Evolutionary conservation across 2,329 filamentous ascomycete genomes (phyloP).

Genomic region (Trichoderma cornu-damae): DNA sequence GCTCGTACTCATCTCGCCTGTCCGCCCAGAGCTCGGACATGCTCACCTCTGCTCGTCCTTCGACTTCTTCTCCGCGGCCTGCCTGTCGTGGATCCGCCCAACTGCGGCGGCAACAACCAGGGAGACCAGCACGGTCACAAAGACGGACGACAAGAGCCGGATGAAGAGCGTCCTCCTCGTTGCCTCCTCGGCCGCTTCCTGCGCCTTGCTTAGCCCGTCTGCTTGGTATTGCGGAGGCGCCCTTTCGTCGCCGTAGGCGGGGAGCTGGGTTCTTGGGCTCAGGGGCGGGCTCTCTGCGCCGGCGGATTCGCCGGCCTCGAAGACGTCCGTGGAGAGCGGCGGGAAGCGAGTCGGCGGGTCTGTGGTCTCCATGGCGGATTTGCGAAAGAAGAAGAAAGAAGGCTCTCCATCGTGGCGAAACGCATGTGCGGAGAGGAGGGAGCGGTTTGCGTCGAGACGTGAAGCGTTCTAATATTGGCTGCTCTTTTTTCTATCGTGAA

Average conservation of each 20-base stretch:
- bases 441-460: background rate
- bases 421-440: background rate
- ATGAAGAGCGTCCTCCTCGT: slow-evolving; percentile 22
- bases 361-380: slow-evolving; percentile 20
- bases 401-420: background rate
- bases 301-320: slow-evolving; percentile 12
- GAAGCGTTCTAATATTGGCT: background rate
- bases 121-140: slow-evolving; percentile 25
- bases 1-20: background rate
- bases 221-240: slow-evolving; percentile 21
- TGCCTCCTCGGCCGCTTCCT: slow-evolving; percentile 9
- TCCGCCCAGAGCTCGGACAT: background rate
- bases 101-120: slow-evolving; percentile 26
- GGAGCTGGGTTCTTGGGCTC: slow-evolving; percentile 20
- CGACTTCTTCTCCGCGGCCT: background rate
- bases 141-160: slow-evolving; percentile 24
- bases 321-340: slow-evolving; percentile 13
- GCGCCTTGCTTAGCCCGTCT: background rate
- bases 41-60: background rate
- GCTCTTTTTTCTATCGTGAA: background rate
- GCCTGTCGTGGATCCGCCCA: slow-evolving; percentile 19
- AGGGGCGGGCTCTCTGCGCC: slow-evolving; percentile 17
- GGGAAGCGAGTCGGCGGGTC: slow-evolving; percentile 17
- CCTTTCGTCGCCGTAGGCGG: slow-evolving; percentile 23
- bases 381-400: background rate